These are phyloP conservation scores for Rhodomyrtus psidioides DNA, from an alignment of 441 rosid genomes.

Conservation along the genomic window DNA sequence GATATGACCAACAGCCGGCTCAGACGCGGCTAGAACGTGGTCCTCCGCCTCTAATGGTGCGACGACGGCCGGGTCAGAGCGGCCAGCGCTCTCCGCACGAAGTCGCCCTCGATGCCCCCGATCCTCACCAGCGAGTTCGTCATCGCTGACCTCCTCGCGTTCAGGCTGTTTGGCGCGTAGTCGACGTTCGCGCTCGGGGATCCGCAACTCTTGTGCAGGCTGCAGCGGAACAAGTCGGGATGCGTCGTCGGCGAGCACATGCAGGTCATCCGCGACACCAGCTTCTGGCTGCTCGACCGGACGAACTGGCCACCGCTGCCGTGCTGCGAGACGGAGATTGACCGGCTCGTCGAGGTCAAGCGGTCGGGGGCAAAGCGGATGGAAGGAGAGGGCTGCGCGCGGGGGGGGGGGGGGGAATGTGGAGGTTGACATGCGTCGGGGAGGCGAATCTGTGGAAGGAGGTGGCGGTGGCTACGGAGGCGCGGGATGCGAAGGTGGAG, in stretches of 20 bases:
- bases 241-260: neutral
- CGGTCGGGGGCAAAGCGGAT: conserved; percentile 3
- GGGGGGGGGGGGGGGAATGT: too few species aligned
- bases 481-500: conserved; percentile 16
- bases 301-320: neutral
- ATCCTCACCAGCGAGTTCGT: too few species aligned
- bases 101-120: too few species aligned
- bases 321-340: conserved; percentile 2
- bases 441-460: conserved; percentile 2
- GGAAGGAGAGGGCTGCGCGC: neutral
- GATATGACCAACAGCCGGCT: too few species aligned
- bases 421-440: conserved; percentile 5
- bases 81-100: too few species aligned
- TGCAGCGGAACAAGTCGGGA: neutral
- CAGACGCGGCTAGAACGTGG: too few species aligned
- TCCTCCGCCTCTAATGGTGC: too few species aligned
- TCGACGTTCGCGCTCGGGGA: neutral
- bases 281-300: neutral
- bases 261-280: neutral
- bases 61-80: too few species aligned
- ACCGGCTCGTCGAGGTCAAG: neutral
- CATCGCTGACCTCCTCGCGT: conserved; percentile 1
- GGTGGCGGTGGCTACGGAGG: neutral
- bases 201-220: neutral
- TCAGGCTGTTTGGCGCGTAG: conserved; percentile 6